Evolutionary conservation across 1,284 basidiomycete genomes (phyloP).

Genomic region (Sanghuangporus sanghuang): DNA sequence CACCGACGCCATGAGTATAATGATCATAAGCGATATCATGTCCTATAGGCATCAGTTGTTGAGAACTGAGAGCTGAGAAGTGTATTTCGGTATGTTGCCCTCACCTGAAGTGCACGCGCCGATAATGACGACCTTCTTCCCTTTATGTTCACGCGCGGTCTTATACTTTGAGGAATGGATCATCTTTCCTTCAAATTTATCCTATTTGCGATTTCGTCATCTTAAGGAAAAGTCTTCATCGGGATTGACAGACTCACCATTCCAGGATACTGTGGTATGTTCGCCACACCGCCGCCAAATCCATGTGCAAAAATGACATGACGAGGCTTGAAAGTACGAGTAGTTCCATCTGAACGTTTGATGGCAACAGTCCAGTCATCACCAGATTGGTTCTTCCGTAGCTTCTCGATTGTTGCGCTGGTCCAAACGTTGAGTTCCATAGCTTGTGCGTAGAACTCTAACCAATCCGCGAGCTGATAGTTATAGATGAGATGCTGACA

Average conservation of each 20-base stretch:
- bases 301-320: conserved; percentile 62
- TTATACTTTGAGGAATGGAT: conserved; percentile 39
- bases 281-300: conserved; percentile 45
- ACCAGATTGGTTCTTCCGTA: conserved; percentile 39
- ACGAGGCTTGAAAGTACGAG: conserved; percentile 46
- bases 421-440: conserved; percentile 68
- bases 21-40: conserved; percentile 43
- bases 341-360: conserved; percentile 34
- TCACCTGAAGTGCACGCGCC: conserved; percentile 46
- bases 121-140: conserved; percentile 46
- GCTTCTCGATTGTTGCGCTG: conserved; percentile 41
- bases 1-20: conserved; percentile 39
- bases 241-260: conserved; percentile 21
- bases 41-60: conserved; percentile 15
- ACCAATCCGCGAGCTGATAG: conserved; percentile 59
- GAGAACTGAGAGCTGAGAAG: not conserved
- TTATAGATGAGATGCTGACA: not conserved
- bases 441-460: conserved; percentile 59
- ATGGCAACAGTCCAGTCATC: conserved; percentile 54
- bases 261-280: conserved; percentile 44
- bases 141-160: conserved; percentile 34
- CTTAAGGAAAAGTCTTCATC: not conserved
- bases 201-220: conserved; percentile 22
- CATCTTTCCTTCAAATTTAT: conserved; percentile 38
- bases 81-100: not conserved